These are phyloP conservation scores for Murraya koenigii DNA, from an alignment of 345 rosid genomes.

Conservation along the genomic window DNA sequence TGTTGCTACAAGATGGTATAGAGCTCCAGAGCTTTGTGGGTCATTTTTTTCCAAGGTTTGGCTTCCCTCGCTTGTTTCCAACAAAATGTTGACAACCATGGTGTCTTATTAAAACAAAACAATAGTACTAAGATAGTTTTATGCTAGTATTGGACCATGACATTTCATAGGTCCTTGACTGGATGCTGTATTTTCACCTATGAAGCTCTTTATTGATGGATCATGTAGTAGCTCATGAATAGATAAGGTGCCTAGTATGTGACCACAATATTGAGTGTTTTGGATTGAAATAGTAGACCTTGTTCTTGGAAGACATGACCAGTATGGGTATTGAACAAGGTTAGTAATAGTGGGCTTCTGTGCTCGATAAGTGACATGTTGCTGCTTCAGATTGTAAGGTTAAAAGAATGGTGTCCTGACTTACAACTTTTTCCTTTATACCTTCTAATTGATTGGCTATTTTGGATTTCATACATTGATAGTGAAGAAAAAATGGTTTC, in stretches of 20 bases:
- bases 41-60: conserved; percentile 93
- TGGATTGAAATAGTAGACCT: not conserved
- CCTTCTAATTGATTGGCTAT: not conserved
- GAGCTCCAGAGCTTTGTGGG: conserved; percentile 99
- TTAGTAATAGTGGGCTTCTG: not conserved
- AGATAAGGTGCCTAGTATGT: not conserved
- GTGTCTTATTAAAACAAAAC: not conserved
- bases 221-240: not conserved
- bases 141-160: not conserved
- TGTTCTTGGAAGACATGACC: not conserved
- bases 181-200: not conserved
- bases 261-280: not conserved
- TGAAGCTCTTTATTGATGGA: not conserved
- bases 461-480: not conserved
- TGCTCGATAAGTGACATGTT: not conserved
- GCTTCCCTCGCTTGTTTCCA: not conserved
- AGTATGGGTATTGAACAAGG: not conserved
- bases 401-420: not conserved
- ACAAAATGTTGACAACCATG: not conserved
- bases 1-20: conserved; percentile 98
- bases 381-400: not conserved
- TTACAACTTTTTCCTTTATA: not conserved
- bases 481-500: not conserved
- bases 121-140: not conserved
- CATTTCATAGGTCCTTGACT: not conserved